Percentiles rank a stretch among this genome's conserved stretches.
These are phyloP conservation scores for Digitaria exilis DNA, from an alignment of 202 grass and related monocot genomes.

Conservation along the genomic window DNA sequence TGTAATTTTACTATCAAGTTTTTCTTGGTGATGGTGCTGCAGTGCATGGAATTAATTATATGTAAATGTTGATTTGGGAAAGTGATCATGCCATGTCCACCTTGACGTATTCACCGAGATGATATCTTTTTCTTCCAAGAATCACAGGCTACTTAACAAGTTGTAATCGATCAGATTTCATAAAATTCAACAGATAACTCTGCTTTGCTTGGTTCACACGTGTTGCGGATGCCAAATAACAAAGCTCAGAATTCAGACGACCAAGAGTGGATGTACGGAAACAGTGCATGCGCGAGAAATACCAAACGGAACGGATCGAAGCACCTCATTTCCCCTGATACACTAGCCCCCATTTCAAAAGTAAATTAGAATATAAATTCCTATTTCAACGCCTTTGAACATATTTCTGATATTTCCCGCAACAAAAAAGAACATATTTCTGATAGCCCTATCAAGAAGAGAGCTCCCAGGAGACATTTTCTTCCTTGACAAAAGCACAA, in stretches of 20 bases:
- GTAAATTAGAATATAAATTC: not conserved
- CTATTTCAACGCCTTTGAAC: not conserved
- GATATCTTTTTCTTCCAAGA: too few species aligned
- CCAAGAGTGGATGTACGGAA: not conserved
- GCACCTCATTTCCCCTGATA: not conserved
- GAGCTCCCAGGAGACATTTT: not conserved
- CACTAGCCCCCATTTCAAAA: too few species aligned
- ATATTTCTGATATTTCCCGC: not conserved
- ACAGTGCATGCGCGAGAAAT: not conserved
- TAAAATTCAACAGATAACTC: too few species aligned
- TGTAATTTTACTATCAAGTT: conserved; percentile 48
- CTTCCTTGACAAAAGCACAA: not conserved
- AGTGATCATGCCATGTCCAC: not conserved
- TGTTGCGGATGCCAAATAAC: too few species aligned
- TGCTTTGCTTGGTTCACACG: too few species aligned
- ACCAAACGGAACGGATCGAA: not conserved
- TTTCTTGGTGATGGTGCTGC: conserved; percentile 7
- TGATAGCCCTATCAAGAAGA: not conserved
- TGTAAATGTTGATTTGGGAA: conserved; percentile 31
- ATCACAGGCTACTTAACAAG: too few species aligned
- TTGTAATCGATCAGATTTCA: too few species aligned
- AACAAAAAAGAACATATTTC: too few species aligned
- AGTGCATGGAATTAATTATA: conserved; percentile 6
- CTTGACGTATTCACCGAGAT: not conserved
- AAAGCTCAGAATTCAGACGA: not conserved